Percentiles rank a stretch among this genome's conserved stretches.
These are phyloP conservation scores for Botrytis byssoidea DNA, from an alignment of 2,329 filamentous ascomycete genomes.

Conservation along the genomic window DNA sequence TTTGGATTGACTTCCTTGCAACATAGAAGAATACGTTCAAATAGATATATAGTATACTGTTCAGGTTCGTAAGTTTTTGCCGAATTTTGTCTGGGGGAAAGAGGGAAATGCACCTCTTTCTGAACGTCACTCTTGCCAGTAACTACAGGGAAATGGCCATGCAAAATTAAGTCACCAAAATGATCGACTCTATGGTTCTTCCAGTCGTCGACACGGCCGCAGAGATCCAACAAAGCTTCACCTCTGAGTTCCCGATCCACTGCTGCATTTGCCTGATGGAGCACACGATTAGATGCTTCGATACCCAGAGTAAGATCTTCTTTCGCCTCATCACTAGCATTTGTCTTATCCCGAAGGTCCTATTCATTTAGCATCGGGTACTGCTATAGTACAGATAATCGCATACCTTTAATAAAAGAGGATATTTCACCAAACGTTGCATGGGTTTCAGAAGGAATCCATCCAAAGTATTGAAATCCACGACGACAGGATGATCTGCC, in stretches of 20 bases:
- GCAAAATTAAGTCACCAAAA: slow-evolving; percentile 86
- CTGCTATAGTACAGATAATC: not conserved
- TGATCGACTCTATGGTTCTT: slow-evolving; percentile 86
- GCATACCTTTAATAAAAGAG: slow-evolving; percentile 75
- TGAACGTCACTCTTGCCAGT: slow-evolving; percentile 88
- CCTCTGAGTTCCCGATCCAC: slow-evolving; percentile 84
- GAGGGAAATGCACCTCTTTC: slow-evolving; percentile 57
- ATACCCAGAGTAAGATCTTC: slow-evolving; percentile 74
- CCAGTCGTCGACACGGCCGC: slow-evolving; percentile 89
- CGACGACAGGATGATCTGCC: slow-evolving; percentile 76
- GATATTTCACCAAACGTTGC: slow-evolving; percentile 93
- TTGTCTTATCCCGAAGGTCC: slow-evolving; percentile 84
- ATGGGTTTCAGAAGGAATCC: slow-evolving; percentile 96
- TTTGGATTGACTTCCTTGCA: slow-evolving; percentile 91
- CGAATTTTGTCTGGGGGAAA: slow-evolving; percentile 21
- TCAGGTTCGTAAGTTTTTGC: slow-evolving; percentile 33
- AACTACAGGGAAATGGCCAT: slow-evolving; percentile 87
- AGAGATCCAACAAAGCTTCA: slow-evolving; percentile 80
- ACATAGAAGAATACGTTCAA: slow-evolving; percentile 91
- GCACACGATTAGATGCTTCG: slow-evolving; percentile 75
- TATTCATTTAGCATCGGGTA: slow-evolving; percentile 40
- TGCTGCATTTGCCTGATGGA: slow-evolving; percentile 84
- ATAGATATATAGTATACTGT: slow-evolving; percentile 96
- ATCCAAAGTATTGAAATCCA: slow-evolving; percentile 82
- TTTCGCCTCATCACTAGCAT: slow-evolving; percentile 66